phyloP scores from a whole-genome alignment of 2,329 filamentous ascomycete genomes.

The Alternaria longipes region DNA sequence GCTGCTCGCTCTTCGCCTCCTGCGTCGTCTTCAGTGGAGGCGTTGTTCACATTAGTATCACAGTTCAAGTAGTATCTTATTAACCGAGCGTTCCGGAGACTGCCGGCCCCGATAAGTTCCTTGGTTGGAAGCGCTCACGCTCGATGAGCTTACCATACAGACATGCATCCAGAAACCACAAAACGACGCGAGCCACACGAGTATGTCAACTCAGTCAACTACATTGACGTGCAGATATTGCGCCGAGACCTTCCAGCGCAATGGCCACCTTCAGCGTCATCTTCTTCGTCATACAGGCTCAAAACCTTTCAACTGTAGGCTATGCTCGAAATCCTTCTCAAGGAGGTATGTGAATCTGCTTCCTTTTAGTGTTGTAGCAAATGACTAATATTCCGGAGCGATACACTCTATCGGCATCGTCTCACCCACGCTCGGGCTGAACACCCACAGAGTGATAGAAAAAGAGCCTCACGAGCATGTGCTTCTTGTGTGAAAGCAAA shows the following conservation, averaged over 20 bases:
- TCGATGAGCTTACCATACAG: background rate
- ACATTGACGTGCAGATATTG: background rate
- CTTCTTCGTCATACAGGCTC: background rate
- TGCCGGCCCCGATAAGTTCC: background rate
- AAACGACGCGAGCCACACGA: background rate
- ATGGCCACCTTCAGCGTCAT: constrained; percentile 3
- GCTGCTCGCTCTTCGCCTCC: background rate
- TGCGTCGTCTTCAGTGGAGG: background rate
- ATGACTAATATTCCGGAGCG: background rate
- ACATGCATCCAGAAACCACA: background rate
- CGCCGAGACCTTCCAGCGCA: background rate
- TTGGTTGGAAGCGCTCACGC: background rate
- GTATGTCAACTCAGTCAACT: background rate
- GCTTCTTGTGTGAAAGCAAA: background rate
- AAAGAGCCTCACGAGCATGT: background rate
- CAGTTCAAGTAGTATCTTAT: background rate
- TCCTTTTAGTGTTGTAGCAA: background rate
- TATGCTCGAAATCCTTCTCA: background rate
- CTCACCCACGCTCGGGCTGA: background rate
- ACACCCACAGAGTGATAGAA: background rate
- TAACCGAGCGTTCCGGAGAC: background rate
- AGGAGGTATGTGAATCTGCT: background rate
- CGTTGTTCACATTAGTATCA: background rate
- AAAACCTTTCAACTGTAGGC: background rate
- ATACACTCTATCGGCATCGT: background rate